Evolutionary conservation across 495 filamentous ascomycete species (phyloP), one percentile per base, ranked within the genome.

Genomic region (Aspergillus carlsbadensis): DNA sequence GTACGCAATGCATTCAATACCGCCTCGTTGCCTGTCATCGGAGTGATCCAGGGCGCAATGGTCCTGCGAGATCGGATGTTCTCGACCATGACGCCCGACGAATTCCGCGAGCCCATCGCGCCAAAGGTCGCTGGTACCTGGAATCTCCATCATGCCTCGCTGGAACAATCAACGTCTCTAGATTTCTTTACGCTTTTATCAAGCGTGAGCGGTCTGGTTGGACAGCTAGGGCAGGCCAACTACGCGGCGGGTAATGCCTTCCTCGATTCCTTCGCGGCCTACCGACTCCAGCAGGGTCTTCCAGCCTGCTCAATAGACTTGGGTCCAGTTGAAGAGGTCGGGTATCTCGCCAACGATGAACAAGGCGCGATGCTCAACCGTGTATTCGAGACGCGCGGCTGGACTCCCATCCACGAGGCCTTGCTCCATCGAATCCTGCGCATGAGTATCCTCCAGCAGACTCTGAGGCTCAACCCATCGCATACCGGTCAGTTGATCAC

Each of bases 161-260:
- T 51, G 10, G 52, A 60, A 34, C 37, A 15, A 8, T 17, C 29
- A 1, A 37, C 46, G 0, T 18, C 18, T 0, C 24, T 60, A 21
- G 58, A 60, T 13, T 60, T 60, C 39, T 60, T 60, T 46, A 39
- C 51, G 17, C 26, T 50, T 2, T 24, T 60, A 1, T 60, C 58
- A 36, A 60, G 58, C 39, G 50, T 56, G 5, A 56, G 52, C 13
- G 51, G 58, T 24, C 29, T 60, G 2, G 40, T 56, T 0, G 58
- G 58, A 20, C 43, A 53, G 11, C 39, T 33, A 21, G 58, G 58
- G 0, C 58, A 60, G 41, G 58, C 52, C 8, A 60, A 60, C 46
- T 60, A 60, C 40, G 52, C 58, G 1, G 58, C 58, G 2, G 58
- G 52, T 3, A 60, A 55, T 26, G 22, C 45, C 8, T 60, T 60